Conservation (phyloP, 2,329 filamentous ascomycete species). For the Hypoxylon sp. region DNA sequence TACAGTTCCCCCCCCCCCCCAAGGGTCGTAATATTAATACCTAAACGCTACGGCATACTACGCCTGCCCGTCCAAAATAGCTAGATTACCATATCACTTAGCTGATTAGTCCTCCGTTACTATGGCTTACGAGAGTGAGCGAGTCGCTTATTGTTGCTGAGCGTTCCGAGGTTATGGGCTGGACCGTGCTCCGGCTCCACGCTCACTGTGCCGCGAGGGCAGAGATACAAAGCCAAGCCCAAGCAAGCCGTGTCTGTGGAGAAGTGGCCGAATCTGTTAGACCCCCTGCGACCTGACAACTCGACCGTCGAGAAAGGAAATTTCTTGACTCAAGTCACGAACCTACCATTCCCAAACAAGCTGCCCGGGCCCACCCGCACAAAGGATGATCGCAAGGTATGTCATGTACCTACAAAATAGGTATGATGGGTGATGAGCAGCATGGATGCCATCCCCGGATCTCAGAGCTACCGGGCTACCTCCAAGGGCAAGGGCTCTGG, state of each 20-base stretch:
- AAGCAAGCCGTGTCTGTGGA: constrained; percentile 25
- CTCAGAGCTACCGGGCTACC: constrained; percentile 25
- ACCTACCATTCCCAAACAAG: constrained; percentile 22
- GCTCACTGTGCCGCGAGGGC: neutral
- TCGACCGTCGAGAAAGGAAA: constrained; percentile 34
- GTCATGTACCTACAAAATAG: constrained; percentile 22
- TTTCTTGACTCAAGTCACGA: constrained; percentile 31
- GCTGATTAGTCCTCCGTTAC: neutral
- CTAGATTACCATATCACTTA: neutral
- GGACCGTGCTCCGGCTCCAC: constrained; percentile 3
- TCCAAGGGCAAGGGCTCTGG: too few relatives aligned
- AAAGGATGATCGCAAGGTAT: constrained; percentile 22
- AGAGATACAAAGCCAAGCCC: too few relatives aligned
- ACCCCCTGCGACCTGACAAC: constrained; percentile 28
- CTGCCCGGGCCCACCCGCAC: constrained; percentile 10
- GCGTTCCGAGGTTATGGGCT: neutral
- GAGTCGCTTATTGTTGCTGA: neutral
- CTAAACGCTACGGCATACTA: neutral
- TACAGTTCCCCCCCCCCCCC: neutral
- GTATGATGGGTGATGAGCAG: constrained; percentile 30
- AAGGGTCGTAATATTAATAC: neutral
- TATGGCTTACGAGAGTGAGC: constrained; percentile 7
- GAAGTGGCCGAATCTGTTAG: constrained; percentile 25
- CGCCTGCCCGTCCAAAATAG: neutral
- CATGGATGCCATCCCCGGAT: constrained; percentile 37